Conservation (phyloP, 148 eudicot genomes). For the Amaranthus palmeri region DNA sequence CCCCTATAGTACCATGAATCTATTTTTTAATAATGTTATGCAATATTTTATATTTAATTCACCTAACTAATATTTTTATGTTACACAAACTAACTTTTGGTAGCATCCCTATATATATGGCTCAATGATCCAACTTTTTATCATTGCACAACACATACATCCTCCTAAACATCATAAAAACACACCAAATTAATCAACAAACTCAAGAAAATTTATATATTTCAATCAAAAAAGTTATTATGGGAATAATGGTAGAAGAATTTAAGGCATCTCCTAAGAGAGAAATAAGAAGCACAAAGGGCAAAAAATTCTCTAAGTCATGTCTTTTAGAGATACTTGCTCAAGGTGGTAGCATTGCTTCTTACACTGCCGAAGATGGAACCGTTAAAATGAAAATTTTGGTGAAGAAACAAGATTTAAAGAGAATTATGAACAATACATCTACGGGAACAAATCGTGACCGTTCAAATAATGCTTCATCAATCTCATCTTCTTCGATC, state of each 20-base stretch:
- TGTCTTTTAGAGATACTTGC: constrained; percentile 40
- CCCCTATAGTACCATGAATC: neutral
- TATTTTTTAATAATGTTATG: neutral
- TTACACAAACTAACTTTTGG: constrained; percentile 7
- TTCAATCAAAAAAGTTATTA: neutral
- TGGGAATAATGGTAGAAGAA: constrained; percentile 21
- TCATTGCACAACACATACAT: neutral
- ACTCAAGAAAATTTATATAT: neutral
- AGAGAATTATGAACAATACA: constrained; percentile 33
- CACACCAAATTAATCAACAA: neutral
- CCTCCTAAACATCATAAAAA: neutral
- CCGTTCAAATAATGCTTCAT: neutral
- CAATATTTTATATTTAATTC: neutral
- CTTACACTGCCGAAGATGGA: constrained; percentile 39
- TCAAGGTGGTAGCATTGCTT: constrained; percentile 28
- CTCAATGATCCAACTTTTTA: neutral
- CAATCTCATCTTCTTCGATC: neutral
- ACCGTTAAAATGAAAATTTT: constrained; percentile 46
- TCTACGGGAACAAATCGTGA: neutral
- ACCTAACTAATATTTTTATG: constrained; percentile 10
- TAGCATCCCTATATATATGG: constrained; percentile 17
- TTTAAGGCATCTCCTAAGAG: constrained; percentile 1
- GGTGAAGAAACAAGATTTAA: constrained; percentile 47
- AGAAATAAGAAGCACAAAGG: constrained; percentile 7
- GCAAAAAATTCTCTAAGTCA: constrained; percentile 5